Evolutionary conservation across 164 flowering plant genomes (phyloP).

Genomic region (Magnolia changhungtana): DNA sequence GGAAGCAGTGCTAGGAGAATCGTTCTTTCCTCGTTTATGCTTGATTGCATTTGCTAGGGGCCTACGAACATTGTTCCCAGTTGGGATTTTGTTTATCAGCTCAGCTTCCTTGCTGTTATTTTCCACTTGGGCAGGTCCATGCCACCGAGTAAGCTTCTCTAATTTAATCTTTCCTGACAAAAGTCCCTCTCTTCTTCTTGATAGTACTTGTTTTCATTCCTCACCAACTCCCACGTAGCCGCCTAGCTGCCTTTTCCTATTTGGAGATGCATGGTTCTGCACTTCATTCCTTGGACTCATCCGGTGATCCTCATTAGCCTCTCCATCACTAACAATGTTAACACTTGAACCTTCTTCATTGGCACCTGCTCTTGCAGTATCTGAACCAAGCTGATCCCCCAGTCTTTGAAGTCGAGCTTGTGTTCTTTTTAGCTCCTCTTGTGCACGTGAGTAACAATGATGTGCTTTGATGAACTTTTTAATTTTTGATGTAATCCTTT

Average conservation of each 20-base stretch:
- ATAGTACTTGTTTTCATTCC: slow-evolving; percentile 26
- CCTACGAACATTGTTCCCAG: slow-evolving; percentile 13
- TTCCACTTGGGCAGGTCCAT: slow-evolving; percentile 18
- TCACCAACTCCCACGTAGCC: slow-evolving; percentile 28
- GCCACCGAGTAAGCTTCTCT: slow-evolving; percentile 34
- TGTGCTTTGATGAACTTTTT: slow-evolving; percentile 75
- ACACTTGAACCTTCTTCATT: slow-evolving; percentile 63
- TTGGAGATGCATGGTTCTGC: slow-evolving; percentile 34
- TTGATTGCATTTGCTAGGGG: slow-evolving; percentile 28
- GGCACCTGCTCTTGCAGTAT: slow-evolving; percentile 30
- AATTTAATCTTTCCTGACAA: slow-evolving; percentile 14
- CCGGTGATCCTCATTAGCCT: slow-evolving; percentile 22
- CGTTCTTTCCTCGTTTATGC: slow-evolving; percentile 35
- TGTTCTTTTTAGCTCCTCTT: slow-evolving; percentile 77
- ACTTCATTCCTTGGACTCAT: slow-evolving; percentile 27
- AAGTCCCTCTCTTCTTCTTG: slow-evolving; percentile 20
- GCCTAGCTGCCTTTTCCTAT: slow-evolving; percentile 36
- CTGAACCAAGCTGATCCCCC: slow-evolving; percentile 59
- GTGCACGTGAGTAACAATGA: slow-evolving; percentile 41
- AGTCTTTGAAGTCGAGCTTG: slow-evolving; percentile 58
- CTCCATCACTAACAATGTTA: slow-evolving; percentile 59
- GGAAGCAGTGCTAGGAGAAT: slow-evolving; percentile 23
- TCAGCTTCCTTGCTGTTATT: slow-evolving; percentile 26
- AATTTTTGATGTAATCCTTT: slow-evolving; percentile 56
- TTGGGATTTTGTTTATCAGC: slow-evolving; percentile 7